A percentile compares a stretch with the other conserved stretches of the same genome.
Conservation (phyloP, 441 rosid genomes). For the Populus hybrid region DNA sequence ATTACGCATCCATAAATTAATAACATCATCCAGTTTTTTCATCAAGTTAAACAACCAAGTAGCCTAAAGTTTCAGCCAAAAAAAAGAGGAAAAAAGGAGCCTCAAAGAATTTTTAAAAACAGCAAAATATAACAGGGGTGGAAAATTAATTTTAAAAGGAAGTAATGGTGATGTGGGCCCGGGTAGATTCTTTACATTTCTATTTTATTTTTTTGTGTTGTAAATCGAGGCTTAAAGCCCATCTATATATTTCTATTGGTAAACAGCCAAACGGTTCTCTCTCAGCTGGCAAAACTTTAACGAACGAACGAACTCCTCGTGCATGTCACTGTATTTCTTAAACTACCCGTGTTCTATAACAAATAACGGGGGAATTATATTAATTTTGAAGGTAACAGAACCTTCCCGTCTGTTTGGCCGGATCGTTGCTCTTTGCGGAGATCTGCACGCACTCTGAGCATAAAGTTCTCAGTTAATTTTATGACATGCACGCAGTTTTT, state of each 20-base stretch:
- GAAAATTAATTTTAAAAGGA: not conserved
- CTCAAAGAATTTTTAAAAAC: not conserved
- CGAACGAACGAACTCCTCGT: no score
- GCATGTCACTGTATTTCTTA: not conserved
- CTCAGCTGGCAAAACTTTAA: not conserved
- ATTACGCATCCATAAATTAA: not conserved
- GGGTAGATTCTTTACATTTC: not conserved
- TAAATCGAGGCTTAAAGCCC: no score
- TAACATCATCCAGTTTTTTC: not conserved
- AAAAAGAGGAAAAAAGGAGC: not conserved
- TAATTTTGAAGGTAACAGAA: not conserved
- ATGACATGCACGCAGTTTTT: not conserved
- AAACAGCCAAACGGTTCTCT: not conserved
- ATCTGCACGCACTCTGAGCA: not conserved
- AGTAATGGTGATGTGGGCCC: not conserved
- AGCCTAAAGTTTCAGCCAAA: not conserved
- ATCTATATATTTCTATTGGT: no score
- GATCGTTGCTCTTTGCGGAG: not conserved
- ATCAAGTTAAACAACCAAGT: not conserved
- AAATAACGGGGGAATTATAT: not conserved
- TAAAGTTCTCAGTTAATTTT: not conserved
- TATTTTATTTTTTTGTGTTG: no score
- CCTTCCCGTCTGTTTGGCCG: slow-evolving; percentile 16
- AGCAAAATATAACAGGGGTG: no score
- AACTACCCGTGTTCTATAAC: not conserved